Evolutionary conservation across 2,329 filamentous ascomycete genomes (phyloP).

Genomic region (Clonostachys solani): DNA sequence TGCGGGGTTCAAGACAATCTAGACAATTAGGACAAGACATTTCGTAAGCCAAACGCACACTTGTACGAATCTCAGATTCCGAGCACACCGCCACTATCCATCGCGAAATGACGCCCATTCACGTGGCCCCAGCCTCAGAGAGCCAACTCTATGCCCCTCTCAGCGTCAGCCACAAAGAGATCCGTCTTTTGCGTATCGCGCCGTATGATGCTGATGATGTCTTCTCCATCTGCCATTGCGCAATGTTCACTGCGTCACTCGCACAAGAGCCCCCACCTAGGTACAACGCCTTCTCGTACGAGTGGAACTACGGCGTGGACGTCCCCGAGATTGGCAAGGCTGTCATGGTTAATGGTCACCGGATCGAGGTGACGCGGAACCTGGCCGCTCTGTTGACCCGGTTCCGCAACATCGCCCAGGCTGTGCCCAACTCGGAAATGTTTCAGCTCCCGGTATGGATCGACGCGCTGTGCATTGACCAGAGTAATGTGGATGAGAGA

Average conservation of each 20-base stretch:
- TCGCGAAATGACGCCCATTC: no score
- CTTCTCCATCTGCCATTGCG: neutral
- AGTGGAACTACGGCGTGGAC: neutral
- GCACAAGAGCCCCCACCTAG: neutral
- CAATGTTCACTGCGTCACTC: neutral
- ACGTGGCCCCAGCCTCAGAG: no score
- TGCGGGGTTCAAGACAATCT: no score
- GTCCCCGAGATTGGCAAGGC: neutral
- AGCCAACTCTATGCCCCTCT: neutral
- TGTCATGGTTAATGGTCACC: neutral
- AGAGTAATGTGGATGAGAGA: neutral
- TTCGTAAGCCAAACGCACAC: no score
- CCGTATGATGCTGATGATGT: neutral
- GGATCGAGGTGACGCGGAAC: neutral
- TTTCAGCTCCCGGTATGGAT: conserved; percentile 7
- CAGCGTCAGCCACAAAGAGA: neutral
- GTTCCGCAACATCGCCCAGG: neutral
- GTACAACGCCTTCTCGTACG: neutral
- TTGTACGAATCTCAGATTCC: no score
- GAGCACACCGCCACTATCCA: no score
- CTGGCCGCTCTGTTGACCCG: neutral
- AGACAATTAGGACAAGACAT: no score
- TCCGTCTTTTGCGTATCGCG: neutral
- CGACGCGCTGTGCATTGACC: conserved; percentile 7
- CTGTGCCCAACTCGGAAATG: neutral